A percentile compares a stretch with the other conserved stretches of the same genome.
Evolutionary conservation across 192 early-diverging fungal species (phyloP).

Genomic region (Chytriomyces hyalinus): DNA sequence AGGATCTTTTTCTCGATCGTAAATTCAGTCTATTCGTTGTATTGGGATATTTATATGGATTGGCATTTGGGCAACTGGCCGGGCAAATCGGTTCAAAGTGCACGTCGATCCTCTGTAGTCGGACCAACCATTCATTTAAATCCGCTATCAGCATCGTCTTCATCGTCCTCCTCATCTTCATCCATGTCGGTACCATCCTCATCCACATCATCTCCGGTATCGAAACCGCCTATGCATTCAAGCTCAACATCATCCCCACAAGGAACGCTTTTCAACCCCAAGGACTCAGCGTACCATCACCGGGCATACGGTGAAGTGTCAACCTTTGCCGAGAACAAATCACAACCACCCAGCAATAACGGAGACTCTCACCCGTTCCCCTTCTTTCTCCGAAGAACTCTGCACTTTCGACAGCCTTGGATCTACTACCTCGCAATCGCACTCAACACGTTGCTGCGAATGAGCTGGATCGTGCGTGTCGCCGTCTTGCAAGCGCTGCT

Average conservation of each 20-base stretch:
- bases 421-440: slow-evolving; percentile 83
- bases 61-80: slow-evolving; percentile 72
- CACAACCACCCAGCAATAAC: slow-evolving; percentile 30
- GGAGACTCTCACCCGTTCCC: slow-evolving; percentile 27
- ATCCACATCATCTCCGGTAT: too few relatives aligned
- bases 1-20: slow-evolving; percentile 72
- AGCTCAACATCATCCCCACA: not conserved
- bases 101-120: slow-evolving; percentile 32
- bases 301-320: too few relatives aligned
- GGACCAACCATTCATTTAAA: slow-evolving; percentile 2
- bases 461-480: slow-evolving; percentile 83
- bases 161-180: not conserved
- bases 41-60: slow-evolving; percentile 95
- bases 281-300: too few relatives aligned
- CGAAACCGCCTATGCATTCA: not conserved
- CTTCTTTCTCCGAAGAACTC: slow-evolving; percentile 62
- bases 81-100: slow-evolving; percentile 12
- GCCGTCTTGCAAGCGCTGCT: slow-evolving; percentile 46
- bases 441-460: slow-evolving; percentile 79
- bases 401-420: slow-evolving; percentile 66
- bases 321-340: not conserved
- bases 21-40: slow-evolving; percentile 92
- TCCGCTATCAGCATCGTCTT: not conserved
- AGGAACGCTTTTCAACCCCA: too few relatives aligned
- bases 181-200: not conserved